These are phyloP conservation scores for Hypoxylon fuscum DNA, from an alignment of 495 filamentous ascomycete species.

Conservation along the genomic window DNA sequence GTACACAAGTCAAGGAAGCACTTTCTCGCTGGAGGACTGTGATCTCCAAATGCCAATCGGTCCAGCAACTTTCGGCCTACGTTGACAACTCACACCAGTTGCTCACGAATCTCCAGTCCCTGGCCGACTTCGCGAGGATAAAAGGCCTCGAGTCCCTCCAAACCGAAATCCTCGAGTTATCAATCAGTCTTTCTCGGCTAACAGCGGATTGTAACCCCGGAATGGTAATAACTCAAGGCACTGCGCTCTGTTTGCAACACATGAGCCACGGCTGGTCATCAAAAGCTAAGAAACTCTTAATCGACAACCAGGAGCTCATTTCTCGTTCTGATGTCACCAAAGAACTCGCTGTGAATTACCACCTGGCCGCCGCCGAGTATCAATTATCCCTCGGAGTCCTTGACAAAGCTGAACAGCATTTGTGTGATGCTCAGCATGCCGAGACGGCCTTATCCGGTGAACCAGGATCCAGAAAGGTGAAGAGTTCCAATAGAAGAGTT, in stretches of 20 bases:
- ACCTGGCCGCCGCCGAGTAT: conserved; percentile 79
- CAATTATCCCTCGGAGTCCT: conserved; percentile 71
- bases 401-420: conserved; percentile 61
- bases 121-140: conserved; percentile 82
- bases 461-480: conserved; percentile 29
- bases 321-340: conserved; percentile 27
- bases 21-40: conserved; percentile 63
- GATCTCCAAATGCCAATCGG: conserved; percentile 56
- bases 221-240: conserved; percentile 66
- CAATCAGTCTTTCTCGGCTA: conserved; percentile 63
- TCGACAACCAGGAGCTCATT: conserved; percentile 60
- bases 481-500: conserved; percentile 46
- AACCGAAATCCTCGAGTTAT: conserved; percentile 58
- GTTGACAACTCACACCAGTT: conserved; percentile 71
- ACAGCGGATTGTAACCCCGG: conserved; percentile 60
- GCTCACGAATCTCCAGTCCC: conserved; percentile 68
- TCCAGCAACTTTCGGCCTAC: conserved; percentile 58
- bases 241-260: conserved; percentile 73
- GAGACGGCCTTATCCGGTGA: conserved; percentile 28
- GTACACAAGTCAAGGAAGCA: conserved; percentile 57
- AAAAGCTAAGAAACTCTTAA: conserved; percentile 73
- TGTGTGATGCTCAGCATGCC: conserved; percentile 48
- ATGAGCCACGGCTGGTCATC: conserved; percentile 78
- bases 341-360: conserved; percentile 61
- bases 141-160: conserved; percentile 65